These are phyloP conservation scores for Heracleum sosnowskyi DNA, from an alignment of 129 eudicot species.

Conservation along the genomic window DNA sequence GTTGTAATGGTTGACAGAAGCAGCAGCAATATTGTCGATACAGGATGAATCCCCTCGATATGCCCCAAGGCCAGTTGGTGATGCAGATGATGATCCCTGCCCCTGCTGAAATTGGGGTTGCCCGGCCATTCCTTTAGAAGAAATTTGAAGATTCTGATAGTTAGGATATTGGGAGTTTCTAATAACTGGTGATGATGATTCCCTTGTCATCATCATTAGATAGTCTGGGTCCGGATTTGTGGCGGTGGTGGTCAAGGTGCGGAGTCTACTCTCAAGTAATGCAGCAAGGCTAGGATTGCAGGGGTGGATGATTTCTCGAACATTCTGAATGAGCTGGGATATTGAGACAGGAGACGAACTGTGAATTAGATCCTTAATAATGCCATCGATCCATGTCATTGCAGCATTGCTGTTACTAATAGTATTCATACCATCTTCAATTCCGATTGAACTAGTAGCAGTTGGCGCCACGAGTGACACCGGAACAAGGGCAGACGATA, in stretches of 20 bases:
- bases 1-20: conserved; percentile 18
- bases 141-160: neutral
- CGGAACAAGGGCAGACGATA: neutral
- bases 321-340: conserved; percentile 82
- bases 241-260: conserved; percentile 34
- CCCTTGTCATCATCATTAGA: neutral
- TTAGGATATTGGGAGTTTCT: neutral
- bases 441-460: neutral
- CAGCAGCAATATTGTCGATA: conserved; percentile 15
- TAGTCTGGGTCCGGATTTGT: conserved; percentile 10
- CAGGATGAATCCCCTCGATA: conserved; percentile 1
- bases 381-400: conserved; percentile 73
- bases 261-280: conserved; percentile 62
- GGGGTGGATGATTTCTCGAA: conserved; percentile 79
- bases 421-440: conserved; percentile 17
- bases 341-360: conserved; percentile 55
- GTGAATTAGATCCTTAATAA: conserved; percentile 69
- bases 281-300: conserved; percentile 79
- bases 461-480: neutral
- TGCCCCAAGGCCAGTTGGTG: conserved; percentile 13
- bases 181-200: neutral
- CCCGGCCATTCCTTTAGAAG: neutral
- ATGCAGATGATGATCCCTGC: conserved; percentile 2
- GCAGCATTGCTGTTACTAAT: conserved; percentile 14
- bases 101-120: neutral